Percentiles rank a stretch among this genome's conserved stretches.
phyloP scores from a whole-genome alignment of 2,329 filamentous ascomycete species.

The Ophiostoma tasmaniense region DNA sequence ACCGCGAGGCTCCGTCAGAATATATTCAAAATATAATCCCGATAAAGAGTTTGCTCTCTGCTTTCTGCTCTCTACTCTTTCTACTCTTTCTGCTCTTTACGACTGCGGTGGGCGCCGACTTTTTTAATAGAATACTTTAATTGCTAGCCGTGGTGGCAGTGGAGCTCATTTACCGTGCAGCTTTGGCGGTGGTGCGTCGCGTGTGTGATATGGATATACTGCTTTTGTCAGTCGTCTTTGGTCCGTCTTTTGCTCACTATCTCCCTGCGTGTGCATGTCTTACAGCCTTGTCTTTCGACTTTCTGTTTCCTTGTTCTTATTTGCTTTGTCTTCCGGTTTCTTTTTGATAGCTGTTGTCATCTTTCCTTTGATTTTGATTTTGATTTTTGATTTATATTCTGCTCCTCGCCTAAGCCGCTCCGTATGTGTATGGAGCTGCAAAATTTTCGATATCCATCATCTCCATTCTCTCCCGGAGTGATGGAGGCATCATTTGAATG shows the following conservation, averaged over 20 bases:
- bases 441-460: background rate
- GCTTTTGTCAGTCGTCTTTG: background rate
- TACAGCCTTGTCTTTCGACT: background rate
- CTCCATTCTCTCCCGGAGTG: background rate
- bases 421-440: background rate
- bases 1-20: constrained; percentile 4
- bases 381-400: background rate
- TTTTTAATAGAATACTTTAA: background rate
- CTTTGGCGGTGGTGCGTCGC: background rate
- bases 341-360: background rate
- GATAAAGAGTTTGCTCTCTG: constrained; percentile 1
- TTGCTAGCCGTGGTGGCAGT: background rate
- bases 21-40: constrained; percentile 1
- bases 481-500: background rate
- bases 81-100: too few relatives aligned
- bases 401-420: too few relatives aligned
- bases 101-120: background rate
- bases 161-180: constrained; percentile 1
- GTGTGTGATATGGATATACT: background rate
- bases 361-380: background rate
- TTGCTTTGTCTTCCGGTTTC: background rate
- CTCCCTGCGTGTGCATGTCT: background rate
- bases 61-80: background rate
- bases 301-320: background rate
- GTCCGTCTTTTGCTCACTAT: background rate